Base-by-base conservation (phyloP, 75 land plant species). In the Isoetes taiwanensis region DNA sequence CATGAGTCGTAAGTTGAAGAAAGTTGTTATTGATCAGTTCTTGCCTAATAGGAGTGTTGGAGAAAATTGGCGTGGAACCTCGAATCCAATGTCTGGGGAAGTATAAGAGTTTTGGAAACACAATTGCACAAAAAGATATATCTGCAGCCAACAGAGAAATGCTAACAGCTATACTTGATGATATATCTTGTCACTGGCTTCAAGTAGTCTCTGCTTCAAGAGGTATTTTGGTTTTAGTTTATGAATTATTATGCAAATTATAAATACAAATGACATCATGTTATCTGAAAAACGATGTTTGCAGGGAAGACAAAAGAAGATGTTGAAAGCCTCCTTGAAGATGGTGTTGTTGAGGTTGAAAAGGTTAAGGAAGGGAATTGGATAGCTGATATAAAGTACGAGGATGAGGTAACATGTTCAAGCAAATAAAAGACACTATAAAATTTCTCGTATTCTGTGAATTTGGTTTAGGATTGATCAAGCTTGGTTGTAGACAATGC, bases 341-440 rank as follows among this genome's bases (percentile, higher is more conserved):
- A 73, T 59, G 97, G 97, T 59, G 74, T 90, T 34, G 82, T 73
- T 41, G 56, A 76, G 69, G 71, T 90, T 20, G 87, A 78, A 46
- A 76, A 64, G 39, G 77, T 90, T 14, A 86, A 83, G 59, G 78
- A 86, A 59, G 80, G 74, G 46, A 80, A 84, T 24, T 83, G 77
- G 84, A 80, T 90, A 48, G 78, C 80, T 24, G 73, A 90, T 63
- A 78, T 86, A 55, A 61, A 70, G n/a, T 90, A 86, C 41, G 82
- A 78, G 56, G 93, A 90, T 72, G 86, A 90, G 97, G 97, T 88
- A 38, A n/a, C n/a, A n/a, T n/a, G n/a, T n/a, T n/a, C n/a, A n/a
- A n/a, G n/a, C n/a, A n/a, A n/a, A n/a, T n/a, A n/a, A n/a, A n/a
- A n/a, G n/a, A n/a, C n/a, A n/a, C n/a, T n/a, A n/a, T n/a, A n/a